These are phyloP conservation scores for Trichoderma simmonsii DNA, from an alignment of 2,329 filamentous ascomycete genomes.

Conservation along the genomic window DNA sequence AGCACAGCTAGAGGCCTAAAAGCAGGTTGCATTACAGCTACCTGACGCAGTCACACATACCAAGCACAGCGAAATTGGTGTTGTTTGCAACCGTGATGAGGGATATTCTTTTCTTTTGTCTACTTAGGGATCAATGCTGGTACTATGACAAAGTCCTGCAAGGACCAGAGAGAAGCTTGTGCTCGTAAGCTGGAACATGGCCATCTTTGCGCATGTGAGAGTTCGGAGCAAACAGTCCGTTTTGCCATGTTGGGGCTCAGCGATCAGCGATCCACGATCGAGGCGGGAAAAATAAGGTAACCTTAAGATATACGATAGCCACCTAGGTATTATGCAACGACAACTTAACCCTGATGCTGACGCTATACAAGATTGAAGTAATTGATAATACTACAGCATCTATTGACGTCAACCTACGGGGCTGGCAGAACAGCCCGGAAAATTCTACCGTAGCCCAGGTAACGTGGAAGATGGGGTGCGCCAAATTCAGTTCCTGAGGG, in stretches of 20 bases:
- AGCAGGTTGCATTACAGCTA: conserved; percentile 5
- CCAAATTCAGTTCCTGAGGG: conserved; percentile 1
- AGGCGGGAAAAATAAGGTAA: background rate
- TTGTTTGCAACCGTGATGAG: conserved; percentile 4
- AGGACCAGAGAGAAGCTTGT: background rate
- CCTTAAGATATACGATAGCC: background rate
- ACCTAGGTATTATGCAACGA: background rate
- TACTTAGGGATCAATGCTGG: background rate
- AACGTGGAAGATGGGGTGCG: background rate
- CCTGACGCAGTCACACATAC: background rate
- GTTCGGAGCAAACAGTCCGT: conserved; percentile 14
- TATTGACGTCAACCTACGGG: background rate
- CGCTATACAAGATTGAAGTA: background rate
- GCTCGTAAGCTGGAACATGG: background rate
- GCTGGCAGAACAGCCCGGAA: background rate
- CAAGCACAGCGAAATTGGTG: background rate
- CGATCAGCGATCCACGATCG: background rate
- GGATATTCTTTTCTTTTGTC: background rate
- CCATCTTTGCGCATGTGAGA: background rate
- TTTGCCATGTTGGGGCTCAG: background rate
- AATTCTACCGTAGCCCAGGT: background rate
- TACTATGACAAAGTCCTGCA: background rate
- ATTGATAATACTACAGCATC: background rate
- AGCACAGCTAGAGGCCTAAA: background rate
- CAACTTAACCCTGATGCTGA: background rate